A percentile compares a stretch with the other conserved stretches of the same genome.
phyloP scores from a whole-genome alignment of 192 early-diverging fungal species.

The Mycoemilia scoparia region DNA sequence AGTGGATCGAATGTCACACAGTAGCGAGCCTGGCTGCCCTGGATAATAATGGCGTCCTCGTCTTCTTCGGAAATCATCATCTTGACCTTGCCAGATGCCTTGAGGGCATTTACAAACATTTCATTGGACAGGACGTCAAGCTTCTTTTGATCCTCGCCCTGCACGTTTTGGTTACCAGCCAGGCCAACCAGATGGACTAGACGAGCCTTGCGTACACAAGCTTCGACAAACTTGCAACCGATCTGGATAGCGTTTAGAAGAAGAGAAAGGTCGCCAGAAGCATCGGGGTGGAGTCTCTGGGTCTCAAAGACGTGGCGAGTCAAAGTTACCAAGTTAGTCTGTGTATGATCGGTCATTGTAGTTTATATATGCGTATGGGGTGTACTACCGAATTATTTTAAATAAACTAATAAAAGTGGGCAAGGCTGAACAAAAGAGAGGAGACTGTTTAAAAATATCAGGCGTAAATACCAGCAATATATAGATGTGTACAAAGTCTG shows the following conservation, averaged over 20 bases:
- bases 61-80: conserved; percentile 95
- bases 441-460: neutral
- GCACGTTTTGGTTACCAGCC: conserved; percentile 74
- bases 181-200: conserved; percentile 90
- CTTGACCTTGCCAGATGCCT: conserved; percentile 72
- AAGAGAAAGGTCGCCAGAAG: conserved; percentile 85
- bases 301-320: conserved; percentile 79
- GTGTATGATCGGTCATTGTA: conserved; percentile 37
- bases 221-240: conserved; percentile 94
- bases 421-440: neutral
- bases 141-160: conserved; percentile 92
- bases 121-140: conserved; percentile 94
- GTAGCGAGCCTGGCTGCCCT: conserved; percentile 67
- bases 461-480: no score
- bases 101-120: conserved; percentile 91
- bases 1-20: conserved; percentile 95
- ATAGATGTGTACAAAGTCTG: no score
- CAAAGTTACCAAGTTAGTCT: conserved; percentile 86
- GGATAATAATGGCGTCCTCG: conserved; percentile 80
- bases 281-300: conserved; percentile 71
- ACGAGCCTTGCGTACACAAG: conserved; percentile 90
- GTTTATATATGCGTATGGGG: neutral
- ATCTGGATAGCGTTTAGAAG: conserved; percentile 78
- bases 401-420: neutral
- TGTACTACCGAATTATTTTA: neutral